Evolutionary conservation across 2,329 filamentous ascomycete genomes (phyloP).

Genomic region (Pseudocercospora macadamiae): DNA sequence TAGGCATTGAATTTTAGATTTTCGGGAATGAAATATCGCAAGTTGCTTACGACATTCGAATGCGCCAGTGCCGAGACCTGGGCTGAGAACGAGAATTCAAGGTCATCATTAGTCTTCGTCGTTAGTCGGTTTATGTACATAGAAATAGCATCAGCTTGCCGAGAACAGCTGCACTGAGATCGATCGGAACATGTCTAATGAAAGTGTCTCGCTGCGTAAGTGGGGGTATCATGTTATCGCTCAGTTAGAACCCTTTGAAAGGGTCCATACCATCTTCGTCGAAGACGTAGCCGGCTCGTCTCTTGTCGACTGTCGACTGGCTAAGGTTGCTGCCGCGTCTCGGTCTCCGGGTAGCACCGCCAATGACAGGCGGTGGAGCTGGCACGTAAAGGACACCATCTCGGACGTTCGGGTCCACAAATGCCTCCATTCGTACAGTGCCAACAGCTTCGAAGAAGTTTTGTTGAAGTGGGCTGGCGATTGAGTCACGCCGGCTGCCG

Average conservation of each 20-base stretch:
- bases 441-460: slow-evolving; percentile 86
- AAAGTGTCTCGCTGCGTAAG: slow-evolving; percentile 5
- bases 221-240: slow-evolving; percentile 8
- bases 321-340: slow-evolving; percentile 35
- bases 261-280: slow-evolving; percentile 41
- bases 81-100: background rate
- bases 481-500: slow-evolving; percentile 31
- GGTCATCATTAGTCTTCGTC: slow-evolving; percentile 6
- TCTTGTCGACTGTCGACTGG: slow-evolving; percentile 34
- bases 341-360: slow-evolving; percentile 21
- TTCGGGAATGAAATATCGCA: too few species aligned
- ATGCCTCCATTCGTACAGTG: slow-evolving; percentile 95
- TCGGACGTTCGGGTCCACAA: slow-evolving; percentile 64
- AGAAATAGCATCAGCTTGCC: slow-evolving; percentile 5
- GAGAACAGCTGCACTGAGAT: slow-evolving; percentile 5
- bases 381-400: slow-evolving; percentile 38
- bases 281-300: slow-evolving; percentile 39
- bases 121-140: slow-evolving; percentile 15
- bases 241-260: slow-evolving; percentile 39
- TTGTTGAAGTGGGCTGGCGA: slow-evolving; percentile 34
- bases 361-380: slow-evolving; percentile 29
- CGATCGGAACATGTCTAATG: background rate
- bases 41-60: background rate
- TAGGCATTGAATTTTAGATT: too few species aligned
- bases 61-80: background rate